These are phyloP conservation scores for Ogataea pini DNA, from an alignment of 805 yeast species.

Conservation along the genomic window DNA sequence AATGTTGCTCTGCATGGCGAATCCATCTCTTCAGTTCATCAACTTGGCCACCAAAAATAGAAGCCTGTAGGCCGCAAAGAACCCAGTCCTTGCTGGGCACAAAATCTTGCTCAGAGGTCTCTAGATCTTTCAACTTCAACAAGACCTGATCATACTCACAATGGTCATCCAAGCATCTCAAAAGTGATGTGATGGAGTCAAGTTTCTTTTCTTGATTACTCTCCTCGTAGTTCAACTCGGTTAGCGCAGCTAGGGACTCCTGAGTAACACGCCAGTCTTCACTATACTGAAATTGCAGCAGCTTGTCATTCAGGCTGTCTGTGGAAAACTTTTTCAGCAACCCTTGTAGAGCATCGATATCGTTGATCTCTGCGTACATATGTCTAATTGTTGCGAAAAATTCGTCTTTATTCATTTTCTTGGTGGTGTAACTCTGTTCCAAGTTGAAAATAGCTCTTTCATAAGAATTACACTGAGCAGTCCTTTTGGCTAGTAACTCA, in stretches of 20 bases:
- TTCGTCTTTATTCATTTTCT: constrained; percentile 38
- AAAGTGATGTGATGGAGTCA: constrained; percentile 53
- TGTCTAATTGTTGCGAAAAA: constrained; percentile 59
- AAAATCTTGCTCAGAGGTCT: constrained; percentile 20
- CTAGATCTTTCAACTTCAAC: constrained; percentile 45
- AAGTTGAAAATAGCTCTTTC: constrained; percentile 85
- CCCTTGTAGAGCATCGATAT: constrained; percentile 88
- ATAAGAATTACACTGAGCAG: constrained; percentile 80
- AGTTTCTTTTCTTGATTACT: constrained; percentile 24
- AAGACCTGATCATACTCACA: constrained; percentile 71
- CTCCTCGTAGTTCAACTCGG: constrained; percentile 37
- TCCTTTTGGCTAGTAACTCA: constrained; percentile 69
- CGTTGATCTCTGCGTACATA: constrained; percentile 86
- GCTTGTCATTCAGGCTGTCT: constrained; percentile 69
- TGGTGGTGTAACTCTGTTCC: constrained; percentile 67
- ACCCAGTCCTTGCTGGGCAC: constrained; percentile 56
- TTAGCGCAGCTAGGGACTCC: constrained; percentile 74
- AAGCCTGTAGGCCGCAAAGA: constrained; percentile 70
- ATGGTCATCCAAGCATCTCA: constrained; percentile 74
- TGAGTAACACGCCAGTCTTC: constrained; percentile 87
- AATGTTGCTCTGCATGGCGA: constrained; percentile 43
- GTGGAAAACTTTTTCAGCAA: constrained; percentile 72
- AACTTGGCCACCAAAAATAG: constrained; percentile 63
- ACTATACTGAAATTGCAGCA: constrained; percentile 78
- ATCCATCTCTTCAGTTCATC: constrained; percentile 60